Percentiles rank a stretch among this genome's conserved stretches.
Conservation (phyloP, 139 green algal genomes). For the Chlorella sp. region DNA sequence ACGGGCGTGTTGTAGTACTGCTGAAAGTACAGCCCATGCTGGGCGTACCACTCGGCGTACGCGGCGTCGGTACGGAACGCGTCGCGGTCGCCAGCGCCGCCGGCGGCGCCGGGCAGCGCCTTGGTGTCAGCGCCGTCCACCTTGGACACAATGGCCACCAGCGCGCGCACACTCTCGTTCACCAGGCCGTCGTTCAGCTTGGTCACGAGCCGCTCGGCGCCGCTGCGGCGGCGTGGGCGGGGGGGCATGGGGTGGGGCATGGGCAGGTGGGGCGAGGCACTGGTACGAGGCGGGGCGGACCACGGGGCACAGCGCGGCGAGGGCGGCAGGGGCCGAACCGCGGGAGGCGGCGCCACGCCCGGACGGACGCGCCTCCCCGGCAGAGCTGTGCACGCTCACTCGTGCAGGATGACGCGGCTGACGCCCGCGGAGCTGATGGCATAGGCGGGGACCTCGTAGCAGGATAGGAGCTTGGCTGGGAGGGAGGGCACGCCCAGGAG, state of each 20-base stretch:
- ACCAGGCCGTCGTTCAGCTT: conserved; percentile 38
- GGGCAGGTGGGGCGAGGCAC: background rate
- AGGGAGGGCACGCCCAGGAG: conserved; percentile 71
- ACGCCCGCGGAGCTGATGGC: conserved; percentile 24
- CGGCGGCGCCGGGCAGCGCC: background rate
- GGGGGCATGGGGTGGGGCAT: background rate
- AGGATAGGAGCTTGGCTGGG: conserved; percentile 59
- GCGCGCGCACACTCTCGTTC: conserved; percentile 4
- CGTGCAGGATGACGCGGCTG: conserved; percentile 11
- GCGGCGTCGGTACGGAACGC: conserved; percentile 11
- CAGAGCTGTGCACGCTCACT: background rate
- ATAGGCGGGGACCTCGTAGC: no score
- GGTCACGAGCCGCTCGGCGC: conserved; percentile 19
- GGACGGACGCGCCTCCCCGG: no score
- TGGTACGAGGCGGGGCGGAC: background rate
- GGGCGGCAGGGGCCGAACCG: background rate
- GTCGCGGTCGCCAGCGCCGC: background rate
- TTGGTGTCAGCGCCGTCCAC: conserved; percentile 2
- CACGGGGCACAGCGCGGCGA: no score
- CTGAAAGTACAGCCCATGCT: conserved; percentile 19
- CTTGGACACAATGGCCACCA: conserved; percentile 10
- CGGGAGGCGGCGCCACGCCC: background rate
- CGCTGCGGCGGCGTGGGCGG: background rate
- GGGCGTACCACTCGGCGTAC: conserved; percentile 36
- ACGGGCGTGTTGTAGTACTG: conserved; percentile 4